phyloP scores from a whole-genome alignment of 78 protist species.

The Planoprotostelium fungivorum region DNA sequence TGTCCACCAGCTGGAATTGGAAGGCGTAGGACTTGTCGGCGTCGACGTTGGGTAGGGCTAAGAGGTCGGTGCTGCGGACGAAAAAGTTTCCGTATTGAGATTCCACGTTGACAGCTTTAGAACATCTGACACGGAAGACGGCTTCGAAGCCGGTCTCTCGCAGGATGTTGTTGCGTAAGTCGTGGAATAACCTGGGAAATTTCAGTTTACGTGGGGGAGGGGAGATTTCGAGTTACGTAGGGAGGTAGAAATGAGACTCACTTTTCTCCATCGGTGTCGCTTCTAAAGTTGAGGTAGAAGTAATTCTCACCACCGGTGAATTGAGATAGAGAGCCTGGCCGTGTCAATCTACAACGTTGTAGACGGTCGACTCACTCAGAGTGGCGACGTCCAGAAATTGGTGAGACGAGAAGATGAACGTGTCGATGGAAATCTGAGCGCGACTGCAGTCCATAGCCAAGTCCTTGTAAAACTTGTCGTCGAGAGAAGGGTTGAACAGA shows the following conservation, averaged over 20 bases:
- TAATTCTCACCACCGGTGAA: constrained; percentile 65
- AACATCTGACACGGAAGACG: constrained; percentile 71
- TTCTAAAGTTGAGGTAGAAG: constrained; percentile 48
- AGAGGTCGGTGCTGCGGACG: constrained; percentile 44
- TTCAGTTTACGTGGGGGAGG: too few relatives aligned
- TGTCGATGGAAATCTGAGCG: constrained; percentile 56
- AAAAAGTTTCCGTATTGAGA: constrained; percentile 70
- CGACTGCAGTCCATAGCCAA: constrained; percentile 41
- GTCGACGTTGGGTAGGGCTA: constrained; percentile 61
- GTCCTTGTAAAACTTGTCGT: constrained; percentile 56
- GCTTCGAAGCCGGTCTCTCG: constrained; percentile 70
- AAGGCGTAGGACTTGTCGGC: constrained; percentile 55
- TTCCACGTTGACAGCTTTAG: constrained; percentile 29
- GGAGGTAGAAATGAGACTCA: too few relatives aligned
- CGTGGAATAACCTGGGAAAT: constrained; percentile 34
- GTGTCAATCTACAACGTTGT: not conserved
- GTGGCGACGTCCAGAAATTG: constrained; percentile 26
- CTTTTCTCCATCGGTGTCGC: constrained; percentile 35
- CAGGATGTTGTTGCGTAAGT: constrained; percentile 25
- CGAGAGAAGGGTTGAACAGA: constrained; percentile 36
- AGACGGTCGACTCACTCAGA: not conserved
- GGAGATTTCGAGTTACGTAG: too few relatives aligned
- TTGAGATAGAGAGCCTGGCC: constrained; percentile 33
- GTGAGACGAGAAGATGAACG: constrained; percentile 28
- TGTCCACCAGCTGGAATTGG: constrained; percentile 35